Evolutionary conservation across 305 asterid genomes (phyloP), one percentile per base, ranked within the genome.

Genomic region (Fraxinus albicans): DNA sequence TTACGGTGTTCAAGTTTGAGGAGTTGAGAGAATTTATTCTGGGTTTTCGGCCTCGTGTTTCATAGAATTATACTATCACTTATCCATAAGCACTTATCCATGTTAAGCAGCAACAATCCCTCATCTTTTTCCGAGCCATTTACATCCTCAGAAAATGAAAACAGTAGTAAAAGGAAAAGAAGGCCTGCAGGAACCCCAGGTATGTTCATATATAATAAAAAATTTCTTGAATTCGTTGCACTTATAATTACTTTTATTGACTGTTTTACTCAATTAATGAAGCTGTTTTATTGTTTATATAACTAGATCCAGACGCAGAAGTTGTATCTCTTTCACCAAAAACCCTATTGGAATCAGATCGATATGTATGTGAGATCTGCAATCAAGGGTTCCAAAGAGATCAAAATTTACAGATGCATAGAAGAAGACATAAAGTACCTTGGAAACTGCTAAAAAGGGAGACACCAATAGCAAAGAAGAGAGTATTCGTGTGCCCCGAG

Each of bases 181-280:
- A 90, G 93, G 15, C 98, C 98, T 6, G 97, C 98, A 73, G 97
- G 97, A 84, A 92, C 98, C 19, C 98, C 97, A 86, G 98, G 98
- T 92, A 85, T 4, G 40, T 33, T 44, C 2, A 42, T 13, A 36
- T n/a, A 8, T 60, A 13, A 38, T 27, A 19, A 44, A 29, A 31
- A 50, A 12, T 50, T 50, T 50, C 63, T 50, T 4, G 21, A 15
- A 9, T 17, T 29, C 36, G n/a, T 73, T n/a, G 23, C 67, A 55
- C 67, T n/a, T 58, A 58, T 58, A 58, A 9, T 31, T 67, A 29
- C 33, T 73, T 78, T n/a, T 53, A 4, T 53, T 53, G 55, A 12
- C 55, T 12, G 55, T 44, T 21, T 77, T 12, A 25, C 19, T 10
- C 6, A 6, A 9, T 44, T 42, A 75, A 36, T 38, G 31, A 13